Evolutionary conservation across 2,329 filamentous ascomycete species (phyloP).

Genomic region (Xylariaceae sp.): DNA sequence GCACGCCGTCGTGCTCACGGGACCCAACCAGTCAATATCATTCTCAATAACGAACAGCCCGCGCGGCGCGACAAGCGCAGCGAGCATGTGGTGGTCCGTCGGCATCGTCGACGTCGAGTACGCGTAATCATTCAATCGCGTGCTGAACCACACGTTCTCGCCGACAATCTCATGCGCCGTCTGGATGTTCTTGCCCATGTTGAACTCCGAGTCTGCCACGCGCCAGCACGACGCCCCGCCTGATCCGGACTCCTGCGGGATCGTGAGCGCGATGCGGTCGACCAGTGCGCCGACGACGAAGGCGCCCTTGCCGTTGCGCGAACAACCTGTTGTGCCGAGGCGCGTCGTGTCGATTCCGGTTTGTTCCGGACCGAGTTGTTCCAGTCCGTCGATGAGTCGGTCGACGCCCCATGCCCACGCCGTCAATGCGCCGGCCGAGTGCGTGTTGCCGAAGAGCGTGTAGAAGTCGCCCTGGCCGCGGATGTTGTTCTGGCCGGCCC

Average conservation of each 20-base stretch:
- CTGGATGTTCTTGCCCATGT: conserved; percentile 53
- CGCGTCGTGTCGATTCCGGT: conserved; percentile 45
- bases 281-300: conserved; percentile 57
- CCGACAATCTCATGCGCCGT: conserved; percentile 53
- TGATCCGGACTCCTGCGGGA: conserved; percentile 58
- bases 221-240: conserved; percentile 59
- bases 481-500: conserved; percentile 47
- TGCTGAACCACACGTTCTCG: conserved; percentile 61
- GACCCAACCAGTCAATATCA: conserved; percentile 55
- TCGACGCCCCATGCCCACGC: conserved; percentile 61
- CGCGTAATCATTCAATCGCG: conserved; percentile 48
- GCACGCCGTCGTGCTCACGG: conserved; percentile 51
- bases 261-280: conserved; percentile 52
- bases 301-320: conserved; percentile 59
- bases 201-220: conserved; percentile 46
- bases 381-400: conserved; percentile 55
- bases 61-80: conserved; percentile 50
- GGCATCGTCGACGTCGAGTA: conserved; percentile 43
- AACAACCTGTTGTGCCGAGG: conserved; percentile 58
- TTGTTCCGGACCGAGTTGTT: conserved; percentile 41
- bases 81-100: conserved; percentile 54
- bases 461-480: conserved; percentile 57
- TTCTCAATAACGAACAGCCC: conserved; percentile 54
- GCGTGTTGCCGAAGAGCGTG: conserved; percentile 50
- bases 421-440: conserved; percentile 53